Base-by-base conservation (phyloP, 1,284 basidiomycete genomes). In the Ceratobasidium sp. region DNA sequence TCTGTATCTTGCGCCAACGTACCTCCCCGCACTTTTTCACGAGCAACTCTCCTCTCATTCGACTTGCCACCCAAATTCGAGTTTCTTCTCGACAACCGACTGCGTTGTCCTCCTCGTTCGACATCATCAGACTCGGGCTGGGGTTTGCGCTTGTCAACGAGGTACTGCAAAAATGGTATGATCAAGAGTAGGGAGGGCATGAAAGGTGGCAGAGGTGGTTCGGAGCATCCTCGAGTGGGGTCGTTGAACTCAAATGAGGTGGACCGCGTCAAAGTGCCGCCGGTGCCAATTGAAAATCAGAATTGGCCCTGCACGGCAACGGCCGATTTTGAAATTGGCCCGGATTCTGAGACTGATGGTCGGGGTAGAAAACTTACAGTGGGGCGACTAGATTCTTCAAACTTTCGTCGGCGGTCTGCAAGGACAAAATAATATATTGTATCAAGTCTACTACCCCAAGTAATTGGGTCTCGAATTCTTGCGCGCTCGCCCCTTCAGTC, bases 161-260 rank as follows among this genome's bases (percentile, higher is more conserved):
- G 9, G n/a, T 53, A 19, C 16, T 46, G 27, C 37, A 69, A 41
- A 59, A 59, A 24, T 1, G 66, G 39, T 43, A 69, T 11, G 2
- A 69, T 8, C 24, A 69, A 16, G 4, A 69, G 7, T 7, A 53
- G 66, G 11, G 66, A 58, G 8, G 54, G 53, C 66, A 69, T 69
- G 14, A 37, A 29, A 46, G 54, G 29, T n/a, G 62, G 62, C 48
- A 37, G 43, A 46, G 54, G 41, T 31, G 62, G 62, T 51, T 51
- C 62, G 46, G 46, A 64, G 46, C 62, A 64, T 64, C 24, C n/a
- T 34, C 29, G n/a, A 27, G 31, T 64, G 31, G 58, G 56, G 61
- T 29, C 43, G 48, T n/a, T 27, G 29, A 27, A 6, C 62, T 64
- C 62, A 64, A 49, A 64, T 64, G 62, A 64, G 62, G 27, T 64